These are phyloP conservation scores for Alnus glutinosa DNA, from an alignment of 306 rosid genomes.

Conservation along the genomic window DNA sequence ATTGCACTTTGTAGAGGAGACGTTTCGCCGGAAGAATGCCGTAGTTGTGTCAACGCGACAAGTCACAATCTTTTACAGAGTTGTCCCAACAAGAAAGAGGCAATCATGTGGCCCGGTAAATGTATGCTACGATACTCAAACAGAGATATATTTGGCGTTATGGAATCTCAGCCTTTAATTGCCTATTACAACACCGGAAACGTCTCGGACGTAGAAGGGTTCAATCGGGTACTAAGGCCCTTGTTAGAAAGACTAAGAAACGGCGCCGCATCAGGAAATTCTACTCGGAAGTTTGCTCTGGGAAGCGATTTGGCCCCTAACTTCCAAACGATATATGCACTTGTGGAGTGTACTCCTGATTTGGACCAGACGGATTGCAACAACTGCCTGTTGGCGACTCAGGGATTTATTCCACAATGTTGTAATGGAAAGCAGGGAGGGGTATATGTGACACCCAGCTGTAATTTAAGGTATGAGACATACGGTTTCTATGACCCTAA, in stretches of 20 bases:
- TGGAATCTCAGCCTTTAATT: neutral
- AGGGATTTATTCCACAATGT: too few relatives aligned
- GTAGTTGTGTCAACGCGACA: slow-evolving; percentile 9
- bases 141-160: slow-evolving; percentile 1
- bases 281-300: too few relatives aligned
- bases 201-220: neutral
- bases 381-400: too few relatives aligned
- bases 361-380: too few relatives aligned
- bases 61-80: neutral
- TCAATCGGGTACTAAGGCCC: neutral
- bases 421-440: neutral
- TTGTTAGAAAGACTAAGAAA: neutral
- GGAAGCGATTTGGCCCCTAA: too few relatives aligned
- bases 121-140: slow-evolving; percentile 27
- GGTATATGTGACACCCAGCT: neutral
- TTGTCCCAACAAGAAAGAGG: slow-evolving; percentile 22
- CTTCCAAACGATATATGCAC: too few relatives aligned
- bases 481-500: neutral
- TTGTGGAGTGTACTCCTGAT: too few relatives aligned
- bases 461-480: neutral
- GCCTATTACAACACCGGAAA: neutral
- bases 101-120: slow-evolving; percentile 10
- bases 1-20: slow-evolving; percentile 35
- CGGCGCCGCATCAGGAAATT: too few relatives aligned
- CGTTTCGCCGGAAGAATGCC: neutral